Evolutionary conservation across 2,329 filamentous ascomycete genomes (phyloP).

Genomic region (Orbilia oligospora): DNA sequence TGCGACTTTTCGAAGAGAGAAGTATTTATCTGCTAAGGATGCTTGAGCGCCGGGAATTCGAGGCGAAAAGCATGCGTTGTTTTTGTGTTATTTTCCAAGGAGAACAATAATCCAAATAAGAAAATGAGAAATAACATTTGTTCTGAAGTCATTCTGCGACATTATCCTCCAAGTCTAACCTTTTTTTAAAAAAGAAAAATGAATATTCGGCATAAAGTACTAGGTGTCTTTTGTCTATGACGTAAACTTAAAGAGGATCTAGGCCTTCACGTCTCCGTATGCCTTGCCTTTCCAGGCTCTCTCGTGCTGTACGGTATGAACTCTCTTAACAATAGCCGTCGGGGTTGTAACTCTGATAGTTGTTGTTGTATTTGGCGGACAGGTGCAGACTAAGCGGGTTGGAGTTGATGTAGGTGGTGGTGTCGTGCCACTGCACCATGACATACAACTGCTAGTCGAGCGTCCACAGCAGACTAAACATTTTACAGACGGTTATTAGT

Average conservation of each 20-base stretch:
- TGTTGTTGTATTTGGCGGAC: constrained; percentile 9
- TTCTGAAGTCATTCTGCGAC: too few relatives aligned
- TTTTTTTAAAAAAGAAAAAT: too few relatives aligned
- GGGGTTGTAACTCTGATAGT: background rate
- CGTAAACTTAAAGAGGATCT: background rate
- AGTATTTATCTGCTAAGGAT: too few relatives aligned
- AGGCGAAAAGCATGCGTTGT: too few relatives aligned
- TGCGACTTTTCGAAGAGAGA: too few relatives aligned
- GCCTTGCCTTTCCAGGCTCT: background rate
- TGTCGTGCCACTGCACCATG: background rate
- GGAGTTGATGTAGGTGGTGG: background rate
- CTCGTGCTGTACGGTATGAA: background rate
- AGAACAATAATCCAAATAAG: too few relatives aligned
- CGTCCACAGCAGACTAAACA: background rate
- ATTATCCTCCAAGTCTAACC: background rate
- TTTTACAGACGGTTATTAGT: background rate
- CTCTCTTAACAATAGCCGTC: background rate
- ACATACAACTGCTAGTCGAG: background rate
- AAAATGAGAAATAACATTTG: too few relatives aligned
- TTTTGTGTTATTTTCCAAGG: constrained; percentile 19
- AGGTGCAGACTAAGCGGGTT: background rate
- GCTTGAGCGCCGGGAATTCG: too few relatives aligned
- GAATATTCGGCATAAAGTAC: too few relatives aligned
- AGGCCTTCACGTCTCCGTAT: background rate
- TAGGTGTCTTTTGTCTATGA: too few relatives aligned